Evolutionary conservation across 2,329 filamentous ascomycete species (phyloP).

Genomic region (Incumbomyces lentus): DNA sequence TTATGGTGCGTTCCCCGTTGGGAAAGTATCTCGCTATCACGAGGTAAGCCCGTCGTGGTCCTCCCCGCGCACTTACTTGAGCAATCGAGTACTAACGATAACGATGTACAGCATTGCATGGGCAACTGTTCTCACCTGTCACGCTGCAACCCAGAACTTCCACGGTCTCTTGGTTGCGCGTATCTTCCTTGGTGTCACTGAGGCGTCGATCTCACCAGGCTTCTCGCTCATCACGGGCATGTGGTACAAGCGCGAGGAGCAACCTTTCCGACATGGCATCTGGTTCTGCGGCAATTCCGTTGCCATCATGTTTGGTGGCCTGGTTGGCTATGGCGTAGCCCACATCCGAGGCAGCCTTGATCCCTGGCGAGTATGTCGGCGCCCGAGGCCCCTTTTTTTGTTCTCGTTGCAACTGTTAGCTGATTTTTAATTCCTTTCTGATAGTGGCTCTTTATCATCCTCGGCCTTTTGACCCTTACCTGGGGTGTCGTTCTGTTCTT

Average conservation of each 20-base stretch:
- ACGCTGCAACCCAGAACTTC: conserved; percentile 32
- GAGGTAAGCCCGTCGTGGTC: too few relatives aligned
- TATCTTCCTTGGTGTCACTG: conserved; percentile 35
- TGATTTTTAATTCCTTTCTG: too few relatives aligned
- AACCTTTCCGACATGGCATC: conserved; percentile 26
- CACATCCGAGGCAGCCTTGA: conserved; percentile 18
- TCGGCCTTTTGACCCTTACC: too few relatives aligned
- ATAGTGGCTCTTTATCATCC: too few relatives aligned
- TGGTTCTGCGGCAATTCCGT: conserved; percentile 29
- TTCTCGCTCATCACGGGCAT: conserved; percentile 34
- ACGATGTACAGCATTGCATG: conserved; percentile 21
- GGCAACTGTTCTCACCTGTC: conserved; percentile 36
- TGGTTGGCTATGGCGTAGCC: conserved; percentile 22
- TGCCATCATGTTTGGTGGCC: conserved; percentile 21
- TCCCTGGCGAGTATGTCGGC: conserved; percentile 21
- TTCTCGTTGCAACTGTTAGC: too few relatives aligned
- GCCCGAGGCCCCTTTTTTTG: too few relatives aligned
- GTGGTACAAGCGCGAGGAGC: conserved; percentile 27
- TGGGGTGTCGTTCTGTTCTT: too few relatives aligned
- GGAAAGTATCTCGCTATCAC: conserved; percentile 27
- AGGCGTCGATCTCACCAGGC: conserved; percentile 28
- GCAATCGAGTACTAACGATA: too few relatives aligned
- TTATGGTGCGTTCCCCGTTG: conserved; percentile 29
- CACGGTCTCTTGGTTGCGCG: conserved; percentile 30
- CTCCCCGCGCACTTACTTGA: too few relatives aligned